Evolutionary conservation across 1,284 basidiomycete genomes (phyloP).

Genomic region (Ceratobasidium sp.): DNA sequence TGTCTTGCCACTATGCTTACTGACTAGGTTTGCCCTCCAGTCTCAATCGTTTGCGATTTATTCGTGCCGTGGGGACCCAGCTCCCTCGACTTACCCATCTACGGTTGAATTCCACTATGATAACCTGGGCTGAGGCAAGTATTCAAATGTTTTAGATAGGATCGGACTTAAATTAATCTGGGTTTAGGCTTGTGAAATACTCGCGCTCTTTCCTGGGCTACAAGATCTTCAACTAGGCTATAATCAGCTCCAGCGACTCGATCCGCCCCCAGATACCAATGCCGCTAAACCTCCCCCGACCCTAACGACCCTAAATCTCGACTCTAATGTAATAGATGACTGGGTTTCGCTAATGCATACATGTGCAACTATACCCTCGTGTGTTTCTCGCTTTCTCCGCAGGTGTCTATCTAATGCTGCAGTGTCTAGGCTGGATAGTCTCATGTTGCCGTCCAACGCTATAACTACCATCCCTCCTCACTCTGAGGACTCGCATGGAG

Average conservation of each 20-base stretch:
- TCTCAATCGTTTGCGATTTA: conserved; percentile 62
- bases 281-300: conserved; percentile 45
- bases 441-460: conserved; percentile 73
- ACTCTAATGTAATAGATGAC: conserved; percentile 68
- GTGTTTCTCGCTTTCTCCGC: conserved; percentile 48
- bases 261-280: conserved; percentile 43
- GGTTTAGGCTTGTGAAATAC: conserved; percentile 54
- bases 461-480: conserved; percentile 61
- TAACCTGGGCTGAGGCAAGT: conserved; percentile 71
- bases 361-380: conserved; percentile 61
- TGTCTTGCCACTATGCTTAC: neutral
- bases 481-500: conserved; percentile 46
- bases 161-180: neutral
- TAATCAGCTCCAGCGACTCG: conserved; percentile 64
- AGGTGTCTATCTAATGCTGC: conserved; percentile 33
- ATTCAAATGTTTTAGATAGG: conserved; percentile 37
- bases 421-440: conserved; percentile 60
- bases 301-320: conserved; percentile 73
- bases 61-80: neutral
- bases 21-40: conserved; percentile 53
- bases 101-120: conserved; percentile 75
- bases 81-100: conserved; percentile 59
- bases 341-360: conserved; percentile 65
- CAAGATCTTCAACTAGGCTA: conserved; percentile 75
- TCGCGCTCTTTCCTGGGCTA: conserved; percentile 66